Base-by-base conservation (phyloP, 257 asterid genomes). In the Solanum virginianum region DNA sequence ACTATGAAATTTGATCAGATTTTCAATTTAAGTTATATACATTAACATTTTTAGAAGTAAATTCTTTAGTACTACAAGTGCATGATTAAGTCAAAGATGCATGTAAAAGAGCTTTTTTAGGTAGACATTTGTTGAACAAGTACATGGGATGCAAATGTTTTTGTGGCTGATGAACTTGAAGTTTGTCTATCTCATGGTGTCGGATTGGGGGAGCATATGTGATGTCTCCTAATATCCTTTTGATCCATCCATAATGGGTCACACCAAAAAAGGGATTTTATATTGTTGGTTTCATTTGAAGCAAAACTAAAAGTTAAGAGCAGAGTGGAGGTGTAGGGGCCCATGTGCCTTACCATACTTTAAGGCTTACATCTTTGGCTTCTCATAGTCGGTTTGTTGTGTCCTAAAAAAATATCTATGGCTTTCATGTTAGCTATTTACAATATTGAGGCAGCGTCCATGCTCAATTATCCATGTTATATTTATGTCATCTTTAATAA, bases 331-430 rank as follows among this genome's bases (percentile, higher is more conserved):
- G 32, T 6, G 36, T 85, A 15, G 83, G 74, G 86, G 56, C 54
- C 71, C 86, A 86, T 86, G 88, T 86, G 88, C 80, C 7, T 43
- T 62, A 63, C 47, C 79, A 24, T 49, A 22, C 74, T 26, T 43
- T 24, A 83, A 81, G 36, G 16, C 60, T 74, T 12, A 20, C 57
- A 14, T 84, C 36, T 60, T 62, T 71, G 7, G 43, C 56, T 85
- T 66, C 29, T 68, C 5, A 74, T 45, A 80, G 84, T 81, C 75
- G 82, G 84, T 22, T 57, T 15, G 79, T 41, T 80, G 29, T 60
- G 15, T 81, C 80, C 18, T 49, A 82, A 43, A 71, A 14, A 51
- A 11, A 22, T 22, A 5, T 29, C 12, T n/a, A 69, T 82, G 85
- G 62, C 7, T 82, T 65, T 65, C 85, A 83, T 49, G 86, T 87